Conservation (phyloP, 495 filamentous ascomycete genomes). For the Hapsidospora chrysogenum region DNA sequence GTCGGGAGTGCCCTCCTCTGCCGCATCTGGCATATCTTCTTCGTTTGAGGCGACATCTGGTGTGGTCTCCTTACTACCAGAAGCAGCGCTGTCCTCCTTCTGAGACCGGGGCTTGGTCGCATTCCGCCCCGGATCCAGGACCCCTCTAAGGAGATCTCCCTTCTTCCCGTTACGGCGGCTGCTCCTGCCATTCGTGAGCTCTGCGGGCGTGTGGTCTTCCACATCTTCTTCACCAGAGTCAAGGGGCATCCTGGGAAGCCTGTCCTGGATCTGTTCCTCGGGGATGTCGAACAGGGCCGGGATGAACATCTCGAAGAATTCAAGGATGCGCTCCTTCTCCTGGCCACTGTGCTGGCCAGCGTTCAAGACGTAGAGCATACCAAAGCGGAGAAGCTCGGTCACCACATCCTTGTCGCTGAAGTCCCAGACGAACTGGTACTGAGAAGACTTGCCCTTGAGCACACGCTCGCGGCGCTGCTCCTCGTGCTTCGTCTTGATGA, state of each 20-base stretch:
- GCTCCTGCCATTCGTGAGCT: constrained; percentile 40
- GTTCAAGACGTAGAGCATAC: constrained; percentile 58
- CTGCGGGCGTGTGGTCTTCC: constrained; percentile 38
- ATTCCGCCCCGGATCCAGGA: constrained; percentile 63
- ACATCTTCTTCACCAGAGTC: constrained; percentile 50
- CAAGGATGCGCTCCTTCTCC: constrained; percentile 60
- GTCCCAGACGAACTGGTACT: constrained; percentile 55
- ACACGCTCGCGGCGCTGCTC: constrained; percentile 55
- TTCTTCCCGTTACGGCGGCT: constrained; percentile 57
- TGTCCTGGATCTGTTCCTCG: constrained; percentile 55
- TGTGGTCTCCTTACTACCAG: constrained; percentile 69
- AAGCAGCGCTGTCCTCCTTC: constrained; percentile 55
- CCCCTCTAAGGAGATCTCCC: constrained; percentile 66
- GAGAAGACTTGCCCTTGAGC: constrained; percentile 38
- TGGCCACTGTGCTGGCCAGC: constrained; percentile 45
- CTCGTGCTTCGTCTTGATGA: constrained; percentile 76
- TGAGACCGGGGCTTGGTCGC: constrained; percentile 39
- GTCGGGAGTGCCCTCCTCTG: constrained; percentile 30
- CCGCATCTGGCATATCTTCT: constrained; percentile 40
- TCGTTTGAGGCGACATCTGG: constrained; percentile 64
- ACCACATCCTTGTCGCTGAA: constrained; percentile 68
- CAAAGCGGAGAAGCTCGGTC: constrained; percentile 61
- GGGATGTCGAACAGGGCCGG: constrained; percentile 79
- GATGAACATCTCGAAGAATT: constrained; percentile 79
- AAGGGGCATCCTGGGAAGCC: constrained; percentile 52